Base-by-base conservation (phyloP, 345 rosid species). In the Ceriops decandra region DNA sequence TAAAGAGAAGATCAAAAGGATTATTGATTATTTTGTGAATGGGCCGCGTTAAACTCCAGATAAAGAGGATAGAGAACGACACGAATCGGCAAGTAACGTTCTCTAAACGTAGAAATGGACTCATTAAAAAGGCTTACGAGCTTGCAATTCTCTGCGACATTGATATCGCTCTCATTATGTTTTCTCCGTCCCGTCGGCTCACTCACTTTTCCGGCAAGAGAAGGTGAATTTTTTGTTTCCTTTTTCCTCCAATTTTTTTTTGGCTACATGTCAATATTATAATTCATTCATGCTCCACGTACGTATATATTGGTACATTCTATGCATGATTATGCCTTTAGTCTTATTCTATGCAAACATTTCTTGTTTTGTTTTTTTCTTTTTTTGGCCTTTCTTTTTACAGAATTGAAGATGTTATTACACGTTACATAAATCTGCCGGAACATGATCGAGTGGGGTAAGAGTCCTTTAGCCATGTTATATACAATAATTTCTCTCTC, bases 81-180 rank as follows among this genome's bases (percentile, higher is more conserved):
- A 87, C 88, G 3, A 89, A 89, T 72, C 79, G 96, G 1, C 96
- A 91, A 51, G 93, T 89, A 56, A 89, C 96, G 1, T 91, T 86
- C 56, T 91, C 96, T 0, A 91, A 91, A 74, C 90, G 96, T 33
- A 72, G 91, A 64, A 89, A 89, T 80, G 97, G 96, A 68, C 82
- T 91, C 62, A 87, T 91, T 60, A 89, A 91, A 80, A 91, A 91
- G 65, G 97, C 97, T 49, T 91, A 89, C 52, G 97, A 91, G 72
- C 86, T 91, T 63, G 84, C 89, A 2, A 73, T 88, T 69, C 95
- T 91, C 63, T 85, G 95, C 6, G 95, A 89, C 67, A 86, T 91
- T 38, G 95, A 91, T 49, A 89, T 89, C 74, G 96, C 97, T 46
- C 96, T 91, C 66, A 77, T 86, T 74, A 87, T 89, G 95, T 91